Evolutionary conservation across 768 basidiomycete genomes (phyloP).

Genomic region (Rhodotorula diobovata): DNA sequence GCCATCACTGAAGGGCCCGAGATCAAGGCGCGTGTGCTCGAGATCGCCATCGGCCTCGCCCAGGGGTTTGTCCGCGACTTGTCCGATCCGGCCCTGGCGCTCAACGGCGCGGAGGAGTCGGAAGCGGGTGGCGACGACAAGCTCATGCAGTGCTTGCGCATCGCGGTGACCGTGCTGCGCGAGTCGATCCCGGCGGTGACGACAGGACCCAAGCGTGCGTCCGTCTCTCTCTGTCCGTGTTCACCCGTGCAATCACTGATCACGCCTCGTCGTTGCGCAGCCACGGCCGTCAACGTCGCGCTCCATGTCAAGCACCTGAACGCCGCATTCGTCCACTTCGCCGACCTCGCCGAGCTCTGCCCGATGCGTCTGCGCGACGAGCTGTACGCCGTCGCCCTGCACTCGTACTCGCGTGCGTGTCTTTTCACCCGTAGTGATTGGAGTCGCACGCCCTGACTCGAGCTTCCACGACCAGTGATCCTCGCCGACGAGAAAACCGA

Average conservation of each 20-base stretch:
- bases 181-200: slow-evolving; percentile 57
- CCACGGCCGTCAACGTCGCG: slow-evolving; percentile 50
- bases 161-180: slow-evolving; percentile 75
- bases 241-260: too few relatives aligned
- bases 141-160: slow-evolving; percentile 67
- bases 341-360: slow-evolving; percentile 58
- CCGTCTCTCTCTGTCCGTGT: slow-evolving; percentile 19
- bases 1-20: slow-evolving; percentile 75
- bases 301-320: slow-evolving; percentile 64
- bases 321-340: slow-evolving; percentile 61
- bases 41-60: slow-evolving; percentile 62
- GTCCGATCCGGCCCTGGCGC: neutral
- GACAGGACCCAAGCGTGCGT: slow-evolving; percentile 39
- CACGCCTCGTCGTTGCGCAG: neutral
- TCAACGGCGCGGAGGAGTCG: slow-evolving; percentile 7
- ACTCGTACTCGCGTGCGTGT: slow-evolving; percentile 68
- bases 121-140: slow-evolving; percentile 39
- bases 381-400: slow-evolving; percentile 68
- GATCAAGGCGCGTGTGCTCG: slow-evolving; percentile 67
- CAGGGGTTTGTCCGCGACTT: slow-evolving; percentile 41
- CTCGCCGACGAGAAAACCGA: slow-evolving; percentile 79
- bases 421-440: neutral
- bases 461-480: slow-evolving; percentile 54
- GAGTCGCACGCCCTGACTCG: neutral
- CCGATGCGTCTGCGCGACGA: slow-evolving; percentile 63